Evolutionary conservation across 2,329 filamentous ascomycete genomes (phyloP), one percentile per base, ranked within the genome.

Genomic region (Purpureocillium lavendulum): DNA sequence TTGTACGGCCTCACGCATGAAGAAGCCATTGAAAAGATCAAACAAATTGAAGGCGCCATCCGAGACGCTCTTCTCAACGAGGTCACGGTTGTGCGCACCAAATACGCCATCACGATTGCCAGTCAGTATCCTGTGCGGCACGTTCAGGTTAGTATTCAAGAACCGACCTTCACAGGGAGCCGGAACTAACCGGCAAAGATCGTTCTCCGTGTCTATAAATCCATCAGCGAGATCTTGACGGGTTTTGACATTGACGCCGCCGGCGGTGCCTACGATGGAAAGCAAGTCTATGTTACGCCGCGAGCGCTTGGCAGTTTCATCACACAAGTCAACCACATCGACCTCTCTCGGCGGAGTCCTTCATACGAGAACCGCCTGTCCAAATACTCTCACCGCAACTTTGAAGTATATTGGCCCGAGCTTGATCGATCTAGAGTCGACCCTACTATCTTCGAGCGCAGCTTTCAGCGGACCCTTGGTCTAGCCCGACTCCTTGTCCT

Each of bases 191-290:
- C 12, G 26, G 9, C 10, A 26, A 44, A 90, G 69, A 87, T 94
- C 50, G 87, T 94, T 16, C 70, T 94, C 24, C 82, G 87, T 29
- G 78, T 92, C 30, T 94, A 94, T 66, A 86, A 87, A 53, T 88
- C 82, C 1, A 65, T 94, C 34, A 82, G 84, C 1, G 85, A 94
- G 57, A 89, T 94, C 29, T 70, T 94, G 17, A 87, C 87, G 3
- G 87, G 87, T 0, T 94, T 94, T 50, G 87, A 94, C 50, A 87
- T 94, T 36, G 87, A 92, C 55, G 88, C 83, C 55, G 83, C 85
- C 1, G 86, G 86, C 45, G 83, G 80, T 17, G 86, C 85, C 3
- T 94, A 84, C 49, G 79, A 92, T 56, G 87, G 87, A 29, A 73
- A 74, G 15, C 83, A 92, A 52, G 86, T 94, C 14, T 94, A 82